Evolutionary conservation across 1,284 basidiomycete species (phyloP).

Genomic region (Phellinidium pouzarii): DNA sequence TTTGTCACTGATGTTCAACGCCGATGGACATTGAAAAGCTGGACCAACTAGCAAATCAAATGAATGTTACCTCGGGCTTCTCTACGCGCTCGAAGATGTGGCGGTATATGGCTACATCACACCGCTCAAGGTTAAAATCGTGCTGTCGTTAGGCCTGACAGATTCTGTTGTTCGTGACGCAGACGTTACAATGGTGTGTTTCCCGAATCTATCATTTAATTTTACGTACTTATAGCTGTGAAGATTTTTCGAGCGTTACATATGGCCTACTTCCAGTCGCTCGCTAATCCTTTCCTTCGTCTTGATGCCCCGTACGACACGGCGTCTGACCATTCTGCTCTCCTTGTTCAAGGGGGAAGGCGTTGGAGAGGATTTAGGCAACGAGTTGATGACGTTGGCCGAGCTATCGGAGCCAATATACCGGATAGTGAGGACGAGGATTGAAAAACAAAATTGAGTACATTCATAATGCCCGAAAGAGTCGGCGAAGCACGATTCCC

Average conservation of each 20-base stretch:
- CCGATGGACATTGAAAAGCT: conserved; percentile 29
- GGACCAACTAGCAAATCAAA: conserved; percentile 40
- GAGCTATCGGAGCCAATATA: conserved; percentile 40
- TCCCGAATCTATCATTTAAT: conserved; percentile 1
- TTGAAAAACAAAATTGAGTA: too few species aligned
- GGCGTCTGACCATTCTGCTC: conserved; percentile 43
- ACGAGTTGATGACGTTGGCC: conserved; percentile 65
- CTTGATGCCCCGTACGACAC: conserved; percentile 44
- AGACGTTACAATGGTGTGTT: conserved; percentile 59
- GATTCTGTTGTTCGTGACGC: conserved; percentile 71
- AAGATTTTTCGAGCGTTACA: conserved; percentile 78
- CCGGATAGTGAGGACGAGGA: conserved; percentile 15
- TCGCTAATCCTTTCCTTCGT: conserved; percentile 73
- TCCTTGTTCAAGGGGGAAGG: conserved; percentile 52
- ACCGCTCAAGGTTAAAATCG: conserved; percentile 73
- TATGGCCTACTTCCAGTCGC: conserved; percentile 69
- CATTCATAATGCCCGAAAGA: too few species aligned
- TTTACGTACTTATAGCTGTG: background rate
- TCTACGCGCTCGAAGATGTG: conserved; percentile 77
- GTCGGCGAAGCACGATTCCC: background rate
- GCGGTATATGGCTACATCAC: conserved; percentile 82
- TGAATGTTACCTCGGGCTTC: conserved; percentile 71
- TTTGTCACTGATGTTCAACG: conserved; percentile 15
- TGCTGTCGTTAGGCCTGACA: conserved; percentile 66
- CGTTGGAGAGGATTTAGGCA: conserved; percentile 63